A percentile compares a stretch with the other conserved stretches of the same genome.
Evolutionary conservation across 1,284 basidiomycete species (phyloP).

Genomic region (Exobasidium cylindrosporum): DNA sequence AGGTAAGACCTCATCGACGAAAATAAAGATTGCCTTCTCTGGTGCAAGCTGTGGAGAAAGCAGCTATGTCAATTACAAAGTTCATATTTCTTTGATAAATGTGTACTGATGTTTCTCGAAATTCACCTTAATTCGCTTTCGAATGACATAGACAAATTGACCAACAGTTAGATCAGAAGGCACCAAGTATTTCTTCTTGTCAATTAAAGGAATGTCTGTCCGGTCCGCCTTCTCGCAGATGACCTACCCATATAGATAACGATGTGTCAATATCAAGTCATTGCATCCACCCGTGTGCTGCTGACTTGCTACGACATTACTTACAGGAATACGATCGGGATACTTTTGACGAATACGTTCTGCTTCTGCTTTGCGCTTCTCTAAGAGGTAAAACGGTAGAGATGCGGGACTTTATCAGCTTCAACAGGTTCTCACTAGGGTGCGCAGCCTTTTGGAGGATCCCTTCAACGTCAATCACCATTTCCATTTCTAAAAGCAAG

Average conservation of each 20-base stretch:
- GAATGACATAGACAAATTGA: conserved; percentile 97
- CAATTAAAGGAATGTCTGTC: conserved; percentile 97
- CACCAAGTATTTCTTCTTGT: conserved; percentile 99
- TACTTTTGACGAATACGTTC: conserved; percentile 97
- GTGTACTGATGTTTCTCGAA: too few species aligned
- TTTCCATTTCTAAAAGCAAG: too few species aligned
- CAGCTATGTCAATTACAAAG: too few species aligned
- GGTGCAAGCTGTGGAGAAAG: conserved; percentile 82
- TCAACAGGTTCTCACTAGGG: neutral
- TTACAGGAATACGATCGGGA: conserved; percentile 91
- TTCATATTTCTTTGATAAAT: too few species aligned
- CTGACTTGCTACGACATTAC: too few species aligned
- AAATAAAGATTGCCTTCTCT: conserved; percentile 74
- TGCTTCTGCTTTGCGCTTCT: conserved; percentile 97
- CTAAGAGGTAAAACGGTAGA: conserved; percentile 58
- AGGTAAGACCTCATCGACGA: conserved; percentile 84
- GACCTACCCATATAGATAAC: conserved; percentile 64
- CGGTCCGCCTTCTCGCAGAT: conserved; percentile 99
- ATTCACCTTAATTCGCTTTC: conserved; percentile 91
- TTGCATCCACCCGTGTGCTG: too few species aligned
- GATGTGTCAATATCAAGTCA: too few species aligned
- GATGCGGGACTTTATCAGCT: neutral
- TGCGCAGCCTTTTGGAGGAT: too few species aligned
- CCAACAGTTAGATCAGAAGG: conserved; percentile 92
- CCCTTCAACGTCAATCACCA: too few species aligned